Evolutionary conservation across 2,329 filamentous ascomycete species (phyloP).

Genomic region (Calonectria fujianensis): DNA sequence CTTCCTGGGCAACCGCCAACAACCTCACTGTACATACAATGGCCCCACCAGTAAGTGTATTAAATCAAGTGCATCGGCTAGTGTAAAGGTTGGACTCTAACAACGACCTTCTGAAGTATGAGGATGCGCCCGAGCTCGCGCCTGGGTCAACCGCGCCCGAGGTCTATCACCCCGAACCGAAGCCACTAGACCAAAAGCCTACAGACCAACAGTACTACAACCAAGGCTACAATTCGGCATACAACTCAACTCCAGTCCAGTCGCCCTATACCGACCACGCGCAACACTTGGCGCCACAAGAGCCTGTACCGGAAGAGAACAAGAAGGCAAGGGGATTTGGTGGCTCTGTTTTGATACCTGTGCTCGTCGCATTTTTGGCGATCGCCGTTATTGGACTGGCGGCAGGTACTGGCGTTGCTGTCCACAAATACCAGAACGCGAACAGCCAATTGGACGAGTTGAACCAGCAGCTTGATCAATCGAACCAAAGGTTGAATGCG

Average conservation of each 20-base stretch:
- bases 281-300: neutral
- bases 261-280: neutral
- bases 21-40: neutral
- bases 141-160: conserved; percentile 1
- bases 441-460: neutral
- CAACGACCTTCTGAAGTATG: neutral
- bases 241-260: neutral
- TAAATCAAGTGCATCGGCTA: no score
- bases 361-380: neutral
- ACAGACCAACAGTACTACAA: neutral
- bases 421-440: conserved; percentile 2
- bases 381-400: conserved; percentile 14
- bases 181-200: neutral
- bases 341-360: neutral
- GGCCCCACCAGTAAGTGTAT: neutral
- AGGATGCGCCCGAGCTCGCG: conserved; percentile 5
- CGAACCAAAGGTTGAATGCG: neutral
- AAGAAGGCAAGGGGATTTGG: neutral
- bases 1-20: neutral
- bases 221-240: conserved; percentile 3
- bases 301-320: neutral
- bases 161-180: neutral
- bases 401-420: conserved; percentile 1
- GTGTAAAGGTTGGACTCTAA: neutral
- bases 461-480: neutral